These are phyloP conservation scores for Cyberlindnera petersonii DNA, from an alignment of 805 yeast species.

Conservation along the genomic window DNA sequence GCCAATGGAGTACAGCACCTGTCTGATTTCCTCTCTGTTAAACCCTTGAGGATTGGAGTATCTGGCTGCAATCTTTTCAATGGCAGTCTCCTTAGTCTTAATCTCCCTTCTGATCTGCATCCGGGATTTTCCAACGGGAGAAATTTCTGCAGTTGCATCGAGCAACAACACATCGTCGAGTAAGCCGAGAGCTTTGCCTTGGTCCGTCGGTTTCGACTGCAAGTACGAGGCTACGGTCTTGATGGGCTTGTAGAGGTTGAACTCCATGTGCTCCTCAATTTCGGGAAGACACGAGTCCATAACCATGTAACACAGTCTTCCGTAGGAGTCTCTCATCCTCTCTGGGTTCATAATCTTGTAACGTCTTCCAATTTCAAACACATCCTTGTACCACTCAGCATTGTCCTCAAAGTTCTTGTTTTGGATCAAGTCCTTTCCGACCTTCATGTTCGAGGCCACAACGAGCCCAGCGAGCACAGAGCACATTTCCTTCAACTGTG, in stretches of 20 bases:
- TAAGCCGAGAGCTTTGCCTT: slow-evolving; percentile 36
- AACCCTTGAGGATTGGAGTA: slow-evolving; percentile 42
- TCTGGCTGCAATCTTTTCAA: slow-evolving; percentile 51
- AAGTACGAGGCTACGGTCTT: slow-evolving; percentile 54
- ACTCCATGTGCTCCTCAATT: slow-evolving; percentile 65
- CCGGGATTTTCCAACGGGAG: slow-evolving; percentile 55
- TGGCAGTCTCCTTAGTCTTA: slow-evolving; percentile 62
- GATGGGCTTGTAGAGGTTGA: slow-evolving; percentile 70
- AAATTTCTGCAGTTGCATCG: slow-evolving; percentile 64
- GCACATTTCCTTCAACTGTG: slow-evolving; percentile 71
- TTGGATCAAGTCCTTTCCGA: slow-evolving; percentile 60
- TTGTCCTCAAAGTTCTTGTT: slow-evolving; percentile 66
- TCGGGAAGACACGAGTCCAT: slow-evolving; percentile 81
- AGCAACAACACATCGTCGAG: slow-evolving; percentile 56
- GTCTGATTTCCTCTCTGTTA: slow-evolving; percentile 61
- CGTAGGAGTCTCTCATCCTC: slow-evolving; percentile 72
- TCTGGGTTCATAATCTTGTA: slow-evolving; percentile 85
- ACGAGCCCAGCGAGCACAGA: slow-evolving; percentile 75
- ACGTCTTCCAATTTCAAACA: slow-evolving; percentile 76
- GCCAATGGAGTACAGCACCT: slow-evolving; percentile 70
- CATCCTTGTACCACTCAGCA: slow-evolving; percentile 65
- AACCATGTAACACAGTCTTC: slow-evolving; percentile 76
- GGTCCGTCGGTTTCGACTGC: slow-evolving; percentile 36
- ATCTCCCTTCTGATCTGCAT: slow-evolving; percentile 53
- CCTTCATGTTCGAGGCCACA: slow-evolving; percentile 70